Percentiles rank a stretch among this genome's conserved stretches.
Evolutionary conservation across 441 rosid genomes (phyloP).

Genomic region (Omphalea diandra): DNA sequence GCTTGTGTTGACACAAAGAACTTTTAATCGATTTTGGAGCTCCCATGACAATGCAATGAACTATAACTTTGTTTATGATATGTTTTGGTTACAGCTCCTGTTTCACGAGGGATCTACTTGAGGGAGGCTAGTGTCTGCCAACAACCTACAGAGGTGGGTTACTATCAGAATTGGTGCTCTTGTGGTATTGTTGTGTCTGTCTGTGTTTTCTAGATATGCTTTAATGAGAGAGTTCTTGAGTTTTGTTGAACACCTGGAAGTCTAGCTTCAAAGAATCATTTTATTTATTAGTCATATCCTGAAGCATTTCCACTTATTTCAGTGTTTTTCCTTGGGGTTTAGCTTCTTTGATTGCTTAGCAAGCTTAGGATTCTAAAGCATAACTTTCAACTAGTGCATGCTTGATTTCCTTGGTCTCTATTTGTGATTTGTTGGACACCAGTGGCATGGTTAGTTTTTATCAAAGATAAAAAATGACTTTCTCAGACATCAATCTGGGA

Average conservation of each 20-base stretch:
- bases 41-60: conserved; percentile 13
- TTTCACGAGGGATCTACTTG: conserved; percentile 83
- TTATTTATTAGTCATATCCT: not conserved
- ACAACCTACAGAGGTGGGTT: conserved; percentile 77
- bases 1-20: not conserved
- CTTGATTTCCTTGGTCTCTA: conserved; percentile 6
- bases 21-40: conserved; percentile 4
- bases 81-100: conserved; percentile 60
- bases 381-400: not conserved
- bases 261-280: not conserved
- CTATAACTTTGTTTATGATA: conserved; percentile 13
- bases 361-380: conserved; percentile 1
- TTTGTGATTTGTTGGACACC: not conserved
- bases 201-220: not conserved
- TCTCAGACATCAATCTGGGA: not conserved
- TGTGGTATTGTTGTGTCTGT: not conserved
- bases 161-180: not conserved
- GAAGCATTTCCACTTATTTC: no score
- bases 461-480: not conserved
- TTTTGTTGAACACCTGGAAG: not conserved
- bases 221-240: conserved; percentile 6
- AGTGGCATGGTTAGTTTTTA: not conserved
- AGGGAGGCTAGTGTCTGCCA: conserved; percentile 76
- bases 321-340: not conserved
- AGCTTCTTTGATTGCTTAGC: not conserved